Base-by-base conservation (phyloP, 179 eudicot genomes). In the Patellifolia procumbens region DNA sequence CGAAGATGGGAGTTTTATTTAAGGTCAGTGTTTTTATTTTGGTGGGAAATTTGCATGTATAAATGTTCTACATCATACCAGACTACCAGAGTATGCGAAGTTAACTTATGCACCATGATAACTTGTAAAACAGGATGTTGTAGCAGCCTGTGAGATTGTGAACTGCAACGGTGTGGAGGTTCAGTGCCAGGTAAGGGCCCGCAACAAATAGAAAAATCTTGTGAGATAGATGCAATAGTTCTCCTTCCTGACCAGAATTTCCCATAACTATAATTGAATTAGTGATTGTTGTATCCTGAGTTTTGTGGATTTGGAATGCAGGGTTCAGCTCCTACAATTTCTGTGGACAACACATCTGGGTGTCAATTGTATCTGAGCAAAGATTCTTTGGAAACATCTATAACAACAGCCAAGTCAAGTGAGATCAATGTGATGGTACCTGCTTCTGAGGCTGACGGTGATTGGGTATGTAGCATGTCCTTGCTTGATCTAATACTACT, bases 71-170 rank as follows among this genome's bases (percentile, higher is more conserved):
- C 68, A 17, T 24, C 39, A 29, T 31, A 61, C 31, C 61, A 31
- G 28, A 70, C 34, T 31, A 61, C 31, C 61, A 31, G 28, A 70
- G 22, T 51, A 7, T 61, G 71, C 52, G 29, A 52, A 29, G 49
- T 11, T 63, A 49, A 66, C 72, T 73, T 74, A 68, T 60, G 53
- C 52, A 24, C 37, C 20, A 5, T 72, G 73, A 64, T 68, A 75
- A 45, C 72, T 67, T 74, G 8, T 82, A 32, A 45, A 70, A 68
- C 86, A 96, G 98, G 98, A 87, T 85, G 99, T 96, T 80, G 99
- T 96, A 82, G 97, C 99, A 76, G 99, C 98, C 73, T 96, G 92
- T 83, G 98, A 96, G 87, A 79, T 93, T 75, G 99, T 96, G 68
- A 96, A 96, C 81, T 93, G 96, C 88, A 91, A 78, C 75, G 83